Percentiles rank a stretch among this genome's conserved stretches.
These are phyloP conservation scores for Pseudocercospora vitis DNA, from an alignment of 2,329 filamentous ascomycete genomes.

Conservation along the genomic window DNA sequence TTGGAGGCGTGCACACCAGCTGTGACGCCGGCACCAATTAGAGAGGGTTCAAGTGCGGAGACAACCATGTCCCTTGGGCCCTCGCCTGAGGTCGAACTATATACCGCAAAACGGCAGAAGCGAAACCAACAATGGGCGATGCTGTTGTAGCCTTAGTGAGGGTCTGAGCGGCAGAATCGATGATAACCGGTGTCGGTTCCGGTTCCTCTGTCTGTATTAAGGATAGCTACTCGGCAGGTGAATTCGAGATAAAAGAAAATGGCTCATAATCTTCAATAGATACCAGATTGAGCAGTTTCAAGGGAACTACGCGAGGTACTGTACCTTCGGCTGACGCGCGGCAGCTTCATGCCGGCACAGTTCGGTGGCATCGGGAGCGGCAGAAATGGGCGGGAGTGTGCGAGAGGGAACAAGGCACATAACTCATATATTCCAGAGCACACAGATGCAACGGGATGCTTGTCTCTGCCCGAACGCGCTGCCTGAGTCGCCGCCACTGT, in stretches of 20 bases:
- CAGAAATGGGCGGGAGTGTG: neutral
- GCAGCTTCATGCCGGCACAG: neutral
- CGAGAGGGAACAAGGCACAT: no score
- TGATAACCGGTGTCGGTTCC: no score
- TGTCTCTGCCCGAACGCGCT: neutral
- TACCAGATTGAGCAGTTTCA: no score
- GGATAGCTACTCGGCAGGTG: no score
- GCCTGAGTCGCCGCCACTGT: constrained; percentile 3
- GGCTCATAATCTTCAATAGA: no score
- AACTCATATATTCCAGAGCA: constrained; percentile 3
- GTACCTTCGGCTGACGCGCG: constrained; percentile 1
- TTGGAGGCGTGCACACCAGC: constrained; percentile 5
- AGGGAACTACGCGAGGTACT: no score
- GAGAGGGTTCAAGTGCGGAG: constrained; percentile 4
- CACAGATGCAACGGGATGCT: constrained; percentile 6
- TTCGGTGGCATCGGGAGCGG: neutral
- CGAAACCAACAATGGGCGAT: neutral
- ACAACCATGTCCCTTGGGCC: neutral
- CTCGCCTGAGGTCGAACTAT: neutral
- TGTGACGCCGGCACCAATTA: constrained; percentile 5
- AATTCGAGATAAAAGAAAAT: no score
- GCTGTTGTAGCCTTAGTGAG: no score
- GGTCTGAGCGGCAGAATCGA: no score
- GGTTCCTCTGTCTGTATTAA: no score
- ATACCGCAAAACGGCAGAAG: neutral